A percentile compares a stretch with the other conserved stretches of the same genome.
These are phyloP conservation scores for Fusarium mundagurra DNA, from an alignment of 2,329 filamentous ascomycete species.

Conservation along the genomic window DNA sequence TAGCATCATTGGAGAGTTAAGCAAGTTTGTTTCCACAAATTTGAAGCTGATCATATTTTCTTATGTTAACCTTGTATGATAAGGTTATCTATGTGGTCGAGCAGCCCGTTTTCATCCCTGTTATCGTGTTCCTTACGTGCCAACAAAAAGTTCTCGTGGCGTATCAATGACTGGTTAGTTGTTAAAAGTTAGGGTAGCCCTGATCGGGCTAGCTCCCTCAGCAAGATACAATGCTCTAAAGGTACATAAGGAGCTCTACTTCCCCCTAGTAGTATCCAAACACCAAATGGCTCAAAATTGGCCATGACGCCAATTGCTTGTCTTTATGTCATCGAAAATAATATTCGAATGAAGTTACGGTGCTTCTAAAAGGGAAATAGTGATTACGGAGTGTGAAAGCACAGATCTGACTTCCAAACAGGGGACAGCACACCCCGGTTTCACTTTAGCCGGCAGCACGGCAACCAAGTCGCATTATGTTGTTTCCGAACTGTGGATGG, in stretches of 20 bases:
- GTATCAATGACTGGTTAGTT: fast-evolving
- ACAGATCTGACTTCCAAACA: background rate
- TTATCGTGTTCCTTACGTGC: too few species aligned
- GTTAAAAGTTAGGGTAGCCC: too few species aligned
- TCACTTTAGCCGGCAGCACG: background rate
- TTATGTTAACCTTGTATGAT: background rate
- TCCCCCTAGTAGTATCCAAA: too few species aligned
- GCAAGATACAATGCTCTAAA: too few species aligned
- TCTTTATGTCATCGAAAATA: background rate
- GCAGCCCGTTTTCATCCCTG: background rate
- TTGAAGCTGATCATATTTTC: background rate
- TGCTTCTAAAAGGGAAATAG: background rate
- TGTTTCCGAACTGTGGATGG: background rate
- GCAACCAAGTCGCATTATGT: background rate
- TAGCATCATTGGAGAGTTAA: fast-evolving
- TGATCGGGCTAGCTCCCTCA: too few species aligned
- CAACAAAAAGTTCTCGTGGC: background rate
- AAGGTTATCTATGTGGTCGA: background rate
- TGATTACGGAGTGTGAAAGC: background rate
- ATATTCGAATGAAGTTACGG: background rate
- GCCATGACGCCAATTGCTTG: fast-evolving
- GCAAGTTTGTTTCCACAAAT: background rate
- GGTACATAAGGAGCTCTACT: too few species aligned
- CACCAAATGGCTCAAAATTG: fast-evolving
- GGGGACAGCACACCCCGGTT: background rate